A percentile compares a stretch with the other conserved stretches of the same genome.
Evolutionary conservation across 2,329 filamentous ascomycete genomes (phyloP).

Genomic region (Colletotrichum tropicale): DNA sequence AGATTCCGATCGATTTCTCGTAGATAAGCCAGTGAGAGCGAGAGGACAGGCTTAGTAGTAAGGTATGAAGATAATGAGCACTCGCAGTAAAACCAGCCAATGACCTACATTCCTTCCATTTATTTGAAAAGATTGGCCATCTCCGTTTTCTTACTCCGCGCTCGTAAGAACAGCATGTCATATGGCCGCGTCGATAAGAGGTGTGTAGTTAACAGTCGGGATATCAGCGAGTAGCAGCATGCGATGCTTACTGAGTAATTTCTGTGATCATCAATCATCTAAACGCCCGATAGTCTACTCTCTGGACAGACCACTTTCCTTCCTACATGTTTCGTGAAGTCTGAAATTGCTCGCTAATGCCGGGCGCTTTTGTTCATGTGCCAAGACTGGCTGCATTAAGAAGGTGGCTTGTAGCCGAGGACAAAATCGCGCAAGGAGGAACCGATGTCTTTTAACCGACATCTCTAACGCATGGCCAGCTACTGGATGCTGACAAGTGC

Average conservation of each 20-base stretch:
- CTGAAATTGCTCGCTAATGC: background rate
- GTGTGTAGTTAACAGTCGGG: background rate
- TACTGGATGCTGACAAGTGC: background rate
- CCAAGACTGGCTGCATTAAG: background rate
- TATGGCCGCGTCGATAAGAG: background rate
- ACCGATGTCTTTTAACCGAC: background rate
- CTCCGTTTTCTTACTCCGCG: background rate
- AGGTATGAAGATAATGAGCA: background rate
- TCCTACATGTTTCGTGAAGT: background rate
- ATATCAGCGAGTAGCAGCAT: background rate
- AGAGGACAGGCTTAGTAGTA: background rate
- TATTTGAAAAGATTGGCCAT: background rate
- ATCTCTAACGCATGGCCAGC: no score
- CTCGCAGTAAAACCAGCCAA: background rate
- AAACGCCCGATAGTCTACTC: background rate
- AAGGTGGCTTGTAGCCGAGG: background rate
- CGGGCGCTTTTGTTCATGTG: background rate
- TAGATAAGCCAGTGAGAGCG: background rate
- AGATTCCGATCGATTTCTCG: background rate
- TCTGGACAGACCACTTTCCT: background rate
- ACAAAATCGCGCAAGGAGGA: background rate
- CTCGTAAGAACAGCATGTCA: background rate
- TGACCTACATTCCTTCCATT: background rate
- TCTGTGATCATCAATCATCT: rapidly evolving
- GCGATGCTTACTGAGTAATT: background rate